Conservation (phyloP, 2,329 filamentous ascomycete species). For the Helminthosporium solani region DNA sequence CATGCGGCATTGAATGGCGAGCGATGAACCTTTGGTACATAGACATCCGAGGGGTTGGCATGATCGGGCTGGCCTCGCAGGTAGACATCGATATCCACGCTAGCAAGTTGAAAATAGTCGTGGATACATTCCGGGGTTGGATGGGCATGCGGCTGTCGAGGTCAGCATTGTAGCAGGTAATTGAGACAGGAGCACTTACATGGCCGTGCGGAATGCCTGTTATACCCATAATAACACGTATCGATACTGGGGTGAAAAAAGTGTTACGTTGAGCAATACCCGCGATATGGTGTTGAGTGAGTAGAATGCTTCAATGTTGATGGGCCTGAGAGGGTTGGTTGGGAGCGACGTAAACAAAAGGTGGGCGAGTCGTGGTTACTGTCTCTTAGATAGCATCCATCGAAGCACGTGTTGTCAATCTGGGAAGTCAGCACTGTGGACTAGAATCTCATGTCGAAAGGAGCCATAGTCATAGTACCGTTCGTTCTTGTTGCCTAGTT, state of each 20-base stretch:
- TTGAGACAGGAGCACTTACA: background rate
- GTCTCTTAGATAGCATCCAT: slow-evolving; percentile 51
- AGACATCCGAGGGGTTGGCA: slow-evolving; percentile 14
- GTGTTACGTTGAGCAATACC: slow-evolving; percentile 1
- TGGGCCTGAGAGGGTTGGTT: too few species aligned
- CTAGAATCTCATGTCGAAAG: background rate
- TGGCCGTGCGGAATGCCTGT: background rate
- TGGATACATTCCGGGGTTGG: background rate
- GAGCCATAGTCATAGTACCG: slow-evolving; percentile 56
- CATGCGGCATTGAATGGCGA: slow-evolving; percentile 6
- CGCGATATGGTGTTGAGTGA: background rate
- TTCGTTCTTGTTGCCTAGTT: slow-evolving; percentile 97
- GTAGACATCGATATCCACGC: slow-evolving; percentile 19
- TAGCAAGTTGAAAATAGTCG: slow-evolving; percentile 16
- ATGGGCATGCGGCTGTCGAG: background rate
- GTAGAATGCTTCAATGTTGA: background rate
- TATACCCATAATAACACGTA: slow-evolving; percentile 1
- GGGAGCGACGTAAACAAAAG: background rate
- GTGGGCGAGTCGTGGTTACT: background rate
- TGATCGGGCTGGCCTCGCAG: slow-evolving; percentile 18
- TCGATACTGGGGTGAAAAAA: slow-evolving; percentile 1
- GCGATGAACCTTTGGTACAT: slow-evolving; percentile 28
- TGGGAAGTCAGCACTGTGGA: slow-evolving; percentile 7
- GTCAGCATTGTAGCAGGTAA: background rate
- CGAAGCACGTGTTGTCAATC: slow-evolving; percentile 60